A percentile compares a stretch with the other conserved stretches of the same genome.
Evolutionary conservation across 305 asterid genomes (phyloP).

Genomic region (Fraxinus dipetala): DNA sequence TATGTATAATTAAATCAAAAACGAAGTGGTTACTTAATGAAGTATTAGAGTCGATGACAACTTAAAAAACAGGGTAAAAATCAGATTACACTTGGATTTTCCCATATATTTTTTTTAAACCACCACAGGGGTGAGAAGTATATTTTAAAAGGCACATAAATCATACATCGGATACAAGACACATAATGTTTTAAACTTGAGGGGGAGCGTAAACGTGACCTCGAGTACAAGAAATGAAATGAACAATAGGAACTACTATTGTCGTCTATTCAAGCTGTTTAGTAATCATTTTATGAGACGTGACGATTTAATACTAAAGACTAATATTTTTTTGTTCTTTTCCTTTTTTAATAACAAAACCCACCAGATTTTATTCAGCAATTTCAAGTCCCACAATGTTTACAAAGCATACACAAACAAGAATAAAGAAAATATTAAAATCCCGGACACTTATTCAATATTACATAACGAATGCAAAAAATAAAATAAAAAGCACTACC

Average conservation of each 20-base stretch:
- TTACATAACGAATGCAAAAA: not conserved
- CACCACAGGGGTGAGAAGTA: not conserved
- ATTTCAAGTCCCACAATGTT: not conserved
- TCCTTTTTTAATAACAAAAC: not conserved
- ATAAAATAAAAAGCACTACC: conserved; percentile 22
- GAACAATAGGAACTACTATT: not conserved
- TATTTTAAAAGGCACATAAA: not conserved
- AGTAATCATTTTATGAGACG: not conserved
- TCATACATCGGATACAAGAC: not conserved
- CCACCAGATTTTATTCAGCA: not conserved
- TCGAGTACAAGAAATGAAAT: not conserved
- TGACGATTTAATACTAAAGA: not conserved
- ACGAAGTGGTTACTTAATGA: not conserved
- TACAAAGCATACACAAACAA: not conserved
- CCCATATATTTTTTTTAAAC: not conserved
- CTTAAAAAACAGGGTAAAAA: not conserved
- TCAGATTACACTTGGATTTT: not conserved
- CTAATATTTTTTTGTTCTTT: too few species aligned
- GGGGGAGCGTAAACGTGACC: not conserved
- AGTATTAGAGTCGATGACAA: not conserved
- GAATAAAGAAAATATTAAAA: not conserved
- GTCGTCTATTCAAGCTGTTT: not conserved
- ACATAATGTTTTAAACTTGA: not conserved
- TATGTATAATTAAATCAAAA: not conserved
- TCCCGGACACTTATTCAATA: not conserved